These are phyloP conservation scores for Dioscorea alata DNA, from an alignment of 106 monocot species.

Conservation along the genomic window DNA sequence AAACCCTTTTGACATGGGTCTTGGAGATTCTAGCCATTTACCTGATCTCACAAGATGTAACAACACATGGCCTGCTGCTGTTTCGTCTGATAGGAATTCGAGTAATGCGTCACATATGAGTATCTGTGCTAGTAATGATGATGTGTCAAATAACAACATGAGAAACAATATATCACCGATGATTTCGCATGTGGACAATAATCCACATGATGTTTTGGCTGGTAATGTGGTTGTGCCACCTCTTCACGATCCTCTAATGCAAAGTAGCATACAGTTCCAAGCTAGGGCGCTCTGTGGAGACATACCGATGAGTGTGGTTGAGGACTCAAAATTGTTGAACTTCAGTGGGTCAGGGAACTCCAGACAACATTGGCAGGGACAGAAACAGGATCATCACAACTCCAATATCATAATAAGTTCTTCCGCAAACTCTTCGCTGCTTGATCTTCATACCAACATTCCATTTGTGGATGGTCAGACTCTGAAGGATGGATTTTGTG, in stretches of 20 bases:
- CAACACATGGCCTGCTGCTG: constrained; percentile 31
- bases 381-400: constrained; percentile 15
- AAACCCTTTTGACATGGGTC: constrained; percentile 31
- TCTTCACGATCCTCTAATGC: constrained; percentile 13
- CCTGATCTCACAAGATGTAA: constrained; percentile 42
- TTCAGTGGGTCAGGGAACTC: constrained; percentile 22
- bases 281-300: constrained; percentile 15
- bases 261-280: constrained; percentile 25
- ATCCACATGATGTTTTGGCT: constrained; percentile 11
- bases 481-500: constrained; percentile 23
- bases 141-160: constrained; percentile 13
- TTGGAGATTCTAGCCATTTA: constrained; percentile 20
- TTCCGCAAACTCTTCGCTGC: constrained; percentile 16
- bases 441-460: constrained; percentile 3
- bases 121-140: constrained; percentile 10
- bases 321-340: constrained; percentile 26
- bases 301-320: constrained; percentile 8
- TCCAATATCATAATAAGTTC: constrained; percentile 14
- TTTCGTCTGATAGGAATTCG: constrained; percentile 20
- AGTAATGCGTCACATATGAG: constrained; percentile 12
- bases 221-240: constrained; percentile 7
- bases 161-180: background rate
- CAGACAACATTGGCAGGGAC: constrained; percentile 15
- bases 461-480: constrained; percentile 16
- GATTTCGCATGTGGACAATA: constrained; percentile 18